Base-by-base conservation (phyloP, 306 rosid genomes). In the Mimosa bimucronata region DNA sequence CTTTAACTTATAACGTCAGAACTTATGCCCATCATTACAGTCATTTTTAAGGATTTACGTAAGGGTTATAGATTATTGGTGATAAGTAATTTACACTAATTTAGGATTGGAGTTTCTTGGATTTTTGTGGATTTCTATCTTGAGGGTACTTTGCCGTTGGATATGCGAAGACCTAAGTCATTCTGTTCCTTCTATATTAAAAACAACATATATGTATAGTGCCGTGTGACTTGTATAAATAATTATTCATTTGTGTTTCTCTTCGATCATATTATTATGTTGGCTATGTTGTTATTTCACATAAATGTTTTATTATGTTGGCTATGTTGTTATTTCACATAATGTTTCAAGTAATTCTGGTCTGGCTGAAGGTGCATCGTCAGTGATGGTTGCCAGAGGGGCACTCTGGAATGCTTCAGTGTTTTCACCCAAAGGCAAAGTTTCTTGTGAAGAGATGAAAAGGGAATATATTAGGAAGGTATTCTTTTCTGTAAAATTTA, bases 331-430 rank as follows among this genome's bases (percentile, higher is more conserved):
- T n/a, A n/a, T n/a, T n/a, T n/a, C n/a, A n/a, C n/a, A n/a, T n/a
- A n/a, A n/a, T n/a, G n/a, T 61, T 76, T 76, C 37, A 71, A 75
- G 42, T 79, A 8, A 38, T 34, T 42, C 46, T 70, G 76, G 76
- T 76, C 58, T 85, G 74, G 71, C 50, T 23, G 77, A 37, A 94
- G 98, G 98, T 87, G 92, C 97, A 79, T 83, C 94, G 0, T 92
- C 98, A 0, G 91, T 89, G 76, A 92, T 92, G 98, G 97, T 87
- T 78, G 98, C 98, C 18, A 87, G 98, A 89, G 98, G 98, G 60
- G 98, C 97, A 77, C 91, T 92, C 66, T 92, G 97, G 98, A 94
- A 94, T 85, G 91, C 97, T 86, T 90, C 98, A 44, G 88, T 94
- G 65, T 94, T 94, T 85, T 90, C 89, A 5, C 88, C 92, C 7